Evolutionary conservation across 495 filamentous ascomycete species (phyloP), one percentile per base, ranked within the genome.

Genomic region (Aspergillus avenaceus): DNA sequence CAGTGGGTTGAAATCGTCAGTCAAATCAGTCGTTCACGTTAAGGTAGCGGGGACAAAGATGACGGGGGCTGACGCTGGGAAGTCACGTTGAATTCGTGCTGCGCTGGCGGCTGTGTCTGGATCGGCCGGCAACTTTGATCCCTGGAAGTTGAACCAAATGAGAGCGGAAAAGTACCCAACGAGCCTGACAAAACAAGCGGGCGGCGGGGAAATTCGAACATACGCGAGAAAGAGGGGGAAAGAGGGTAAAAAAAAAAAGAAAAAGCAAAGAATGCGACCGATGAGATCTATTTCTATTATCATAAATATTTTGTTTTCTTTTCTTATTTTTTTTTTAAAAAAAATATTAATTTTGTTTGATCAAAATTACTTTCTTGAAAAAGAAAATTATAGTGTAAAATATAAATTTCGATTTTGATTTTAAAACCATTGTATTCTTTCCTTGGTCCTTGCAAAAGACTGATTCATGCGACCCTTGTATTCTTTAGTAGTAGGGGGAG

Each of bases 111-210:
- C 52, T 53, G 54, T 45, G 56, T 59, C 60, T 62, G 60, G 60
- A 62, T 62, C 60, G 53, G 51, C 56, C 56, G 60, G 56, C 49
- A 59, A 50, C 28, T 56, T 47, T 56, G 60, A 62, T 62, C 56
- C 56, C 50, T 56, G 56, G 47, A 50, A 26, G 50, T 49, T 28
- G 49, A 48, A 23, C 34, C 44, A 49, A 32, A 37, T n/a, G 47
- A 31, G 25, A 28, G 50, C 52, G 56, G 53, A 51, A 42, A 54
- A 56, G 54, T 55, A 57, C 60, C 60, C 60, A 62, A 62, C 60
- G 47, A 55, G 53, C 53, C 60, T 51, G 53, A 59, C 45, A 34
- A 54, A 47, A 49, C 54, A n/a, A n/a, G n/a, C n/a, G n/a, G 55
- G 56, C 40, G 50, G 54, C 40, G 49, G 53, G 25, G 47, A 38